A percentile compares a stretch with the other conserved stretches of the same genome.
These are phyloP conservation scores for Phaeosphaeria sp. DNA, from an alignment of 2,329 filamentous ascomycete genomes.

Conservation along the genomic window DNA sequence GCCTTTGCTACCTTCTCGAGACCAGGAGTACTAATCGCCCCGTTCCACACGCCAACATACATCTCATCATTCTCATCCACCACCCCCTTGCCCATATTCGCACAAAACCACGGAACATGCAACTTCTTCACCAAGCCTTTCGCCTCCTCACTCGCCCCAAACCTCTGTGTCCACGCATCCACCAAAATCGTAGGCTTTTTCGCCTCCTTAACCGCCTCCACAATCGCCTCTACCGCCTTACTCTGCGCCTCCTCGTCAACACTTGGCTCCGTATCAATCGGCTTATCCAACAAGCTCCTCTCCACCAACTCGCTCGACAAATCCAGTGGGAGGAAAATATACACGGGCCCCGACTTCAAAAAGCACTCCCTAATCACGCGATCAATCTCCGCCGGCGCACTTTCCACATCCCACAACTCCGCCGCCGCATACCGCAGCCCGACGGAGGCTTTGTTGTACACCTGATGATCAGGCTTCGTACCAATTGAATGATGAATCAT, in stretches of 20 bases:
- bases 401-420: slow-evolving; percentile 49
- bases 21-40: slow-evolving; percentile 46
- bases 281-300: slow-evolving; percentile 42
- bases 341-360: slow-evolving; percentile 51
- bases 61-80: slow-evolving; percentile 51
- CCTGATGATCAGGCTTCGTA: slow-evolving; percentile 49
- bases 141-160: slow-evolving; percentile 45
- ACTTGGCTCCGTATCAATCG: slow-evolving; percentile 43
- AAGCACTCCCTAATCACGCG: slow-evolving; percentile 53
- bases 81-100: slow-evolving; percentile 53
- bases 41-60: slow-evolving; percentile 53
- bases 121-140: slow-evolving; percentile 43
- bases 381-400: slow-evolving; percentile 53
- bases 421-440: slow-evolving; percentile 49
- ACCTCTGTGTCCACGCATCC: slow-evolving; percentile 49
- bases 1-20: slow-evolving; percentile 45
- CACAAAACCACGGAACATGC: slow-evolving; percentile 46
- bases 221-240: slow-evolving; percentile 44
- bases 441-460: slow-evolving; percentile 50
- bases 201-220: slow-evolving; percentile 37
- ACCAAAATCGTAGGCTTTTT: slow-evolving; percentile 50
- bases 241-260: slow-evolving; percentile 34
- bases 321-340: slow-evolving; percentile 55
- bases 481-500: slow-evolving; percentile 58
- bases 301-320: slow-evolving; percentile 48